These are phyloP conservation scores for Brassica hybrid DNA, from an alignment of 441 rosid species.

Conservation along the genomic window DNA sequence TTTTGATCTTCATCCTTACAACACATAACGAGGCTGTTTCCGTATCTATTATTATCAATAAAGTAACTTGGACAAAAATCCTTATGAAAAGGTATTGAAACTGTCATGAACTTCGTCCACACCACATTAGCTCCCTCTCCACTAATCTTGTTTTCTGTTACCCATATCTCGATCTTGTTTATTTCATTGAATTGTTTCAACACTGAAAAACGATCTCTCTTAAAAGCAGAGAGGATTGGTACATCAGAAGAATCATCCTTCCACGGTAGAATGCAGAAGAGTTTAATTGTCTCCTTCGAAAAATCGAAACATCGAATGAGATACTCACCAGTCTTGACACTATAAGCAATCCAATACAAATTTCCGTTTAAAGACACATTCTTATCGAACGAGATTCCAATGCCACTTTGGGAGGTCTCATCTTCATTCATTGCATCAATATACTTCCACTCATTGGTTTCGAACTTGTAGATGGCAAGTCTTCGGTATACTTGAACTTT, in stretches of 20 bases:
- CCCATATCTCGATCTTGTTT: constrained; percentile 5
- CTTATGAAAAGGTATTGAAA: background rate
- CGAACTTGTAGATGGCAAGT: background rate
- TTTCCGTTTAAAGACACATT: background rate
- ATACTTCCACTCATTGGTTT: constrained; percentile 5
- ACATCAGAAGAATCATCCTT: background rate
- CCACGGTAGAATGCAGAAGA: constrained; percentile 2
- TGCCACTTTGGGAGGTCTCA: background rate
- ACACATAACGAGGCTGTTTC: constrained; percentile 1
- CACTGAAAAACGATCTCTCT: background rate
- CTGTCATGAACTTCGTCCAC: background rate
- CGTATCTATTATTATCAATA: background rate
- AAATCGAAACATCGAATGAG: background rate
- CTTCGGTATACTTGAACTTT: background rate
- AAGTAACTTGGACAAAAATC: constrained; percentile 7
- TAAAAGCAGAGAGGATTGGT: background rate
- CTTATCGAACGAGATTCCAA: background rate
- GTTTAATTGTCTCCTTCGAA: background rate
- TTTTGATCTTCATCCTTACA: background rate
- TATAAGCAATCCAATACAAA: constrained; percentile 1
- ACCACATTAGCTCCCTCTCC: background rate
- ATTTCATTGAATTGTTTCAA: background rate
- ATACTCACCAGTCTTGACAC: background rate
- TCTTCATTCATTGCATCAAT: background rate
- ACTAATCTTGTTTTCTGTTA: background rate